Base-by-base conservation (phyloP, 2,329 filamentous ascomycete species). In the Fusarium sp. region DNA sequence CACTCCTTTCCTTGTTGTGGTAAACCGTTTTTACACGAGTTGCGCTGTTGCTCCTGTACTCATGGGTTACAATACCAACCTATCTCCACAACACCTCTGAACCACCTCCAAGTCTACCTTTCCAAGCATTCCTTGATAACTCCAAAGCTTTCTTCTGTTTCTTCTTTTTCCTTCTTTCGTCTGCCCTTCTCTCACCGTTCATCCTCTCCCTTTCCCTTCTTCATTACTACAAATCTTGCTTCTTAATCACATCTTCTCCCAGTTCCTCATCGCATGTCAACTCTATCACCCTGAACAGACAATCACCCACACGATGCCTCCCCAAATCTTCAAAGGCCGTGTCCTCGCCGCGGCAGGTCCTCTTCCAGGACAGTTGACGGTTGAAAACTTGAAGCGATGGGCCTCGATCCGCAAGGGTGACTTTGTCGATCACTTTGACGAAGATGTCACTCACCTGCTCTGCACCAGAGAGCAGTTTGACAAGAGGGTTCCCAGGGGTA, bases 371-470 rank as follows among this genome's bases (percentile, higher is more conserved):
- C 81, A 84, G 18, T 84, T 85, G 69, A 85, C 84, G 2, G 82
- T 86, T 3, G 85, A 88, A 1, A 88, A 93, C 48, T 86, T 97
- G 39, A 86, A 86, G 39, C 84, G 85, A 43, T 97, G 94, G 94
- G 87, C 94, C 11, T 84, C 84, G 5, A 79, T 85, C 5, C 90
- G 93, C 67, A 91, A 90, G 8, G 95, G 93, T 2, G 81, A 67
- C 2, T 92, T 91, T 79, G 82, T 84, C 0, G 80, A 84, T 1
- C 83, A 85, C 0, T 82, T 94, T 20, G 85, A 85, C 29, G 80
- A 85, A 0, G 77, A 84, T 0, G 89, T 92, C 11, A 97, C 95
- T 0, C 95, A 97, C 82, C 84, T 98, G 0, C 86, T 98, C 24
- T 89, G 91, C 64, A 90, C 90, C 0, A 84, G 88, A 59, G 86